Conservation (phyloP, 768 basidiomycete genomes). For the Tricholoma sp. region DNA sequence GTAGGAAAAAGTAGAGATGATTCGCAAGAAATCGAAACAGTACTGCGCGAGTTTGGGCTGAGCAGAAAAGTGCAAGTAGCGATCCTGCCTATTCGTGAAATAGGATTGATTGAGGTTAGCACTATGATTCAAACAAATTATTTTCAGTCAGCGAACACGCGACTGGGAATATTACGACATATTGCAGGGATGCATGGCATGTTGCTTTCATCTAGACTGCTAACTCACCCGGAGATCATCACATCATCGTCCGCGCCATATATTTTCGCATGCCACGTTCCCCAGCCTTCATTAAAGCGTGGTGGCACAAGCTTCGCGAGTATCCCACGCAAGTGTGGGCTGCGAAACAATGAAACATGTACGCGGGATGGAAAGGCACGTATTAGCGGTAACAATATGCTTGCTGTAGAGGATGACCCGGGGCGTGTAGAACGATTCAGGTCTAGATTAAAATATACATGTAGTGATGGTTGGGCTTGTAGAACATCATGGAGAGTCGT, state of each 20-base stretch:
- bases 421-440: constrained; percentile 75
- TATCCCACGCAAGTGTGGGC: constrained; percentile 75
- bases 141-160: not conserved
- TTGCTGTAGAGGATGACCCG: constrained; percentile 63
- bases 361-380: constrained; percentile 68
- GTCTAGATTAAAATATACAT: constrained; percentile 73
- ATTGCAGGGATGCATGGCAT: not conserved
- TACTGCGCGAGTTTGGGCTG: constrained; percentile 73
- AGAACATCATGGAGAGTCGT: constrained; percentile 60
- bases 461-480: constrained; percentile 50
- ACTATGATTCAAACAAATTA: constrained; percentile 32
- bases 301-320: constrained; percentile 78
- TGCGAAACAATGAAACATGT: constrained; percentile 78
- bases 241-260: constrained; percentile 93
- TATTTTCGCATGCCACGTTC: constrained; percentile 96
- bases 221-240: constrained; percentile 81
- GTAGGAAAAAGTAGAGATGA: constrained; percentile 72
- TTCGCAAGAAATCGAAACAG: constrained; percentile 71
- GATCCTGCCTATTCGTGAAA: constrained; percentile 93
- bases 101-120: constrained; percentile 93
- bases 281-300: constrained; percentile 97
- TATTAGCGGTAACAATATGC: constrained; percentile 66
- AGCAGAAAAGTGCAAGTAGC: constrained; percentile 71
- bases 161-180: not conserved
- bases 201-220: not conserved